phyloP scores from a whole-genome alignment of 2,329 filamentous ascomycete genomes.

The Claviceps humidiphila region DNA sequence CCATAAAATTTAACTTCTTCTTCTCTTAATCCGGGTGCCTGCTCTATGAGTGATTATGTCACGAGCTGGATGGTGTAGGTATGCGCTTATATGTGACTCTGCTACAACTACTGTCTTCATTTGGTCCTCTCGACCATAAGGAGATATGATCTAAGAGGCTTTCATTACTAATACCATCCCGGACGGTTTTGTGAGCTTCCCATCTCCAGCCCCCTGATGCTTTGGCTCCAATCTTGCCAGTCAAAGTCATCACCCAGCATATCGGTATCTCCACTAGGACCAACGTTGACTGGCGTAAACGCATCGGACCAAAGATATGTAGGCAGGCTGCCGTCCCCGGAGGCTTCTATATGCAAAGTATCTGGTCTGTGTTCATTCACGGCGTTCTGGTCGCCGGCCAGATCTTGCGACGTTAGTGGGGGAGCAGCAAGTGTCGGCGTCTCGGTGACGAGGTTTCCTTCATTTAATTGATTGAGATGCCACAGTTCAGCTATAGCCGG shows the following conservation, averaged over 20 bases:
- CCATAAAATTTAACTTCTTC: too few relatives aligned
- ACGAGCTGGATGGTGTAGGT: too few relatives aligned
- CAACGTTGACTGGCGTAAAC: conserved; percentile 17
- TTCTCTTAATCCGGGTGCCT: too few relatives aligned
- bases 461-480: conserved; percentile 4
- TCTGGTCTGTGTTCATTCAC: conserved; percentile 11
- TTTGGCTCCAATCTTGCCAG: conserved; percentile 36
- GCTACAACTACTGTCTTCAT: too few relatives aligned
- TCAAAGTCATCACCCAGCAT: conserved; percentile 31
- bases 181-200: conserved; percentile 13
- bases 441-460: background rate
- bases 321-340: conserved; percentile 22
- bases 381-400: conserved; percentile 4
- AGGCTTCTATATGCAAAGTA: conserved; percentile 11
- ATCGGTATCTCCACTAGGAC: conserved; percentile 21
- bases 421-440: background rate
- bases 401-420: background rate
- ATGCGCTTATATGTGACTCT: too few relatives aligned
- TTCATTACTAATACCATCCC: conserved; percentile 9
- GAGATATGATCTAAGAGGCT: background rate
- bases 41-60: too few relatives aligned
- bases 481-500: conserved; percentile 24
- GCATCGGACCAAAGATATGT: conserved; percentile 29
- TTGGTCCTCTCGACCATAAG: too few relatives aligned
- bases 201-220: conserved; percentile 25